Conservation (phyloP, 768 basidiomycete species). For the Lentinus brumalis region DNA sequence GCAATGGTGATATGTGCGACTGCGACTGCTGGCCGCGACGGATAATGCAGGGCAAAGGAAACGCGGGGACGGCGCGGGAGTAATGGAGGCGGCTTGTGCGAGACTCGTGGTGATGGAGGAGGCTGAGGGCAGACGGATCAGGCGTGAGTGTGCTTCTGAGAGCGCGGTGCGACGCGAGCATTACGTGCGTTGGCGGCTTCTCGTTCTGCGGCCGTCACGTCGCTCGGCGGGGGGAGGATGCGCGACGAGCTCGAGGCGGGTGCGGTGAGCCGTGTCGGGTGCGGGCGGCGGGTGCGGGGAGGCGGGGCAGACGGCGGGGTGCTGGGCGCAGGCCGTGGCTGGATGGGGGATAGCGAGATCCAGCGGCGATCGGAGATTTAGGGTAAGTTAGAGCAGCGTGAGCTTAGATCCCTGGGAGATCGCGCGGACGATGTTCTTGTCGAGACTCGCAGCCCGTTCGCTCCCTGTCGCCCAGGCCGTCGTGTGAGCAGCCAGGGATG, state of each 20-base stretch:
- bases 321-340: constrained; percentile 1
- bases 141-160: constrained; percentile 15
- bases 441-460: neutral
- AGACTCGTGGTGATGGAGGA: constrained; percentile 10
- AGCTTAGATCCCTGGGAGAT: constrained; percentile 21
- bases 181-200: neutral
- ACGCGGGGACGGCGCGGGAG: constrained; percentile 3
- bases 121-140: constrained; percentile 5
- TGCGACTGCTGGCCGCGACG: no score
- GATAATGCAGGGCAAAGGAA: neutral
- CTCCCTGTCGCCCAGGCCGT: no score
- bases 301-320: neutral
- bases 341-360: constrained; percentile 14
- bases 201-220: no score
- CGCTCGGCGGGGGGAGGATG: no score
- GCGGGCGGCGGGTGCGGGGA: neutral
- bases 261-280: no score
- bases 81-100: constrained; percentile 7
- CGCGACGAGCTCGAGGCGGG: no score
- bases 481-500: no score
- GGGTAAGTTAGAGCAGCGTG: constrained; percentile 3
- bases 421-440: neutral
- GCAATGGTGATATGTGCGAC: neutral
- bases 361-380: constrained; percentile 18
- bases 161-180: neutral